A percentile compares a stretch with the other conserved stretches of the same genome.
Evolutionary conservation across 768 basidiomycete species (phyloP).

Genomic region (Chalciporus piperatus): DNA sequence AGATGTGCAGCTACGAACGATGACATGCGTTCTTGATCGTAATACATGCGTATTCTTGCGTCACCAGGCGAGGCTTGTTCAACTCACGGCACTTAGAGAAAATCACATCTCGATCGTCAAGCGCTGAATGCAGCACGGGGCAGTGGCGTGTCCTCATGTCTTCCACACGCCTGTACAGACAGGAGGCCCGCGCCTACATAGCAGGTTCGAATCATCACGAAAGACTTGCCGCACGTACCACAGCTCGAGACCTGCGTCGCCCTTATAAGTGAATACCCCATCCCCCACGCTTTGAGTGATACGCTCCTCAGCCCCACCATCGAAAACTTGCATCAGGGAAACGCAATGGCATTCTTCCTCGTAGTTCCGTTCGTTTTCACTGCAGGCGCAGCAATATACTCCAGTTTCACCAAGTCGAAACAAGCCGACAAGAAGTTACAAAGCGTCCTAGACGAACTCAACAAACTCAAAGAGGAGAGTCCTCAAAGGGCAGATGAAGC

Average conservation of each 20-base stretch:
- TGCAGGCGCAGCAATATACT: not conserved
- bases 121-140: no score
- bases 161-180: not conserved
- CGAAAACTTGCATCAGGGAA: not conserved
- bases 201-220: not conserved
- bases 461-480: not conserved
- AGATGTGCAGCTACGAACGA: not conserved
- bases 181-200: not conserved
- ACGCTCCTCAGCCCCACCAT: not conserved
- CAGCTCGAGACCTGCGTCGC: not conserved
- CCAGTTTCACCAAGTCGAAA: not conserved
- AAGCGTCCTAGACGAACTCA: not conserved
- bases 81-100: no score
- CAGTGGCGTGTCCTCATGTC: not conserved
- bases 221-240: not conserved
- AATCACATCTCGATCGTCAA: no score
- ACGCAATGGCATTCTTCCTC: not conserved
- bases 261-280: not conserved
- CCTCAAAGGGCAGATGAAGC: not conserved
- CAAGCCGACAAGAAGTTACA: not conserved
- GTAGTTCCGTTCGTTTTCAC: not conserved
- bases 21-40: not conserved
- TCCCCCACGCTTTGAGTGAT: not conserved
- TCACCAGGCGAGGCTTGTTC: no score
- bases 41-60: not conserved